Evolutionary conservation across 371 early-diverging fungal genomes (phyloP), one percentile per base, ranked within the genome.

Genomic region (Lichtheimia hyalospora): DNA sequence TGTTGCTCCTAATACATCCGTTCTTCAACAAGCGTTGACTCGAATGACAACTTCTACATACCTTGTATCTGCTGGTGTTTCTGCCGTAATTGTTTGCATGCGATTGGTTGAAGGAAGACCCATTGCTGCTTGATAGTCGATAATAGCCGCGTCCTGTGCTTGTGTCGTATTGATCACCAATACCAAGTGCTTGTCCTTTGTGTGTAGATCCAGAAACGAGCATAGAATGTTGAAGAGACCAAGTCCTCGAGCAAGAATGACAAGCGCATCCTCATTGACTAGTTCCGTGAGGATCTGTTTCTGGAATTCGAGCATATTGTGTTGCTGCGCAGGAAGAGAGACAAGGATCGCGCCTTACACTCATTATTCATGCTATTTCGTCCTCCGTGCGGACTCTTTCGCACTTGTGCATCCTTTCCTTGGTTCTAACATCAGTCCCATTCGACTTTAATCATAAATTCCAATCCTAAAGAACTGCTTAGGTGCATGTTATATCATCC

Each of bases 181-280:
- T 1, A 95, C 94, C 6, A 98, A 78, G 52, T 84, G 84, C 15
- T 84, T 82, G 16, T 87, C 86, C 18, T 89, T 83, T 23, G 61
- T 54, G 63, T 95, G 90, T 4, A 92, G 68, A 53, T 87, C 83
- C 1, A 92, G 55, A 34, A 95, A 79, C 49, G 84, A 70, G 14
- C 85, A 82, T 20, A 95, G 70, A 10, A 95, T 78, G 21, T 71
- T 74, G 25, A 82, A 70, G n/a, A 92, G 74, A 4, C 94, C 93
- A 0, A 97, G 81, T 0, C 97, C 97, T 10, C 84, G 84, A 0
- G 93, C 87, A 49, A 89, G 71, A 14, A 97, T 82, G 41, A 95
- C 74, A n/a, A 97, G 72, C 1, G 88, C 95, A 73, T 95, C 94
- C 54, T 90, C 87, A 10, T 75, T 75, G 3, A 89, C 78, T 20